Evolutionary conservation across 768 basidiomycete species (phyloP).

Genomic region (Tephrocybe rancida): DNA sequence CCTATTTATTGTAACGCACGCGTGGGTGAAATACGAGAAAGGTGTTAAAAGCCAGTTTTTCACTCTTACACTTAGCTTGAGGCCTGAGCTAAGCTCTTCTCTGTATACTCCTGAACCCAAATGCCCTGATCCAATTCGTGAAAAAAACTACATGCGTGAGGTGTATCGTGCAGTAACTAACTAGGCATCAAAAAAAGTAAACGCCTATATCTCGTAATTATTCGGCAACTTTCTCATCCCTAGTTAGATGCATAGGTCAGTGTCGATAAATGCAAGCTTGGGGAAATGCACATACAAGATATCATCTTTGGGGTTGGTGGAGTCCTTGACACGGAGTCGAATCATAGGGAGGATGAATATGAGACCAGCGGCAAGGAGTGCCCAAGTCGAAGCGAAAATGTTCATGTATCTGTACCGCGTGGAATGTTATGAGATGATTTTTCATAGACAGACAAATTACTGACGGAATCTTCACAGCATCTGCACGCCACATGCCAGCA

Average conservation of each 20-base stretch:
- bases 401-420: conserved; percentile 55
- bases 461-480: conserved; percentile 63
- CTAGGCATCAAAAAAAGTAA: not conserved
- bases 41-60: too few relatives aligned
- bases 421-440: not conserved
- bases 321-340: conserved; percentile 65
- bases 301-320: conserved; percentile 54
- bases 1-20: too few relatives aligned
- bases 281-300: conserved; percentile 40
- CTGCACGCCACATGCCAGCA: conserved; percentile 73
- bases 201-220: not conserved
- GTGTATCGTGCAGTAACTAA: conserved; percentile 1
- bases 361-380: conserved; percentile 63
- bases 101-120: too few relatives aligned
- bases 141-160: conserved; percentile 2
- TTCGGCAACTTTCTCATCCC: conserved; percentile 38
- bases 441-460: conserved; percentile 24
- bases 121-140: not conserved
- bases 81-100: too few relatives aligned
- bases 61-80: too few relatives aligned
- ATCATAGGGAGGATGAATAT: conserved; percentile 75
- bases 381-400: conserved; percentile 76
- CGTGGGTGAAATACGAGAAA: too few relatives aligned
- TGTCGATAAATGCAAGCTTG: not conserved
- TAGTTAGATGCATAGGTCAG: conserved; percentile 15